Evolutionary conservation across 768 basidiomycete species (phyloP).

Genomic region (Amanita pseudoporphyria): DNA sequence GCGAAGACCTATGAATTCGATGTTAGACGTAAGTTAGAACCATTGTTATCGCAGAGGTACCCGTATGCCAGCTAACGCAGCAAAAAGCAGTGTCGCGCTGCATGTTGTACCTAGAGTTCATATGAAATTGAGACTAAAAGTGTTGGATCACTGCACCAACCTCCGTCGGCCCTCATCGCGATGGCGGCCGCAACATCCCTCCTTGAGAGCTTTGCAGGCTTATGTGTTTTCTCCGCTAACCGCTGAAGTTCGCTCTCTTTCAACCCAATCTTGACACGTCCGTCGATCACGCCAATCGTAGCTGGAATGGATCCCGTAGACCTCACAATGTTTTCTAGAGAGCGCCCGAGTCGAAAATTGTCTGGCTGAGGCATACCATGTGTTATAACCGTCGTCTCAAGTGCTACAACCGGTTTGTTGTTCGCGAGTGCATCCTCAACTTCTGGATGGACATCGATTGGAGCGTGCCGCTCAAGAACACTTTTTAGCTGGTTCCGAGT

Average conservation of each 20-base stretch:
- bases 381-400: constrained; percentile 88
- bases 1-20: constrained; percentile 56
- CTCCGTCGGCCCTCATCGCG: constrained; percentile 61
- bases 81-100: constrained; percentile 64
- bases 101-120: constrained; percentile 49
- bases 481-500: neutral
- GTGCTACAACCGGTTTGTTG: constrained; percentile 68
- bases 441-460: constrained; percentile 72
- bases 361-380: constrained; percentile 85
- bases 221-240: constrained; percentile 44
- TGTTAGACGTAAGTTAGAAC: neutral
- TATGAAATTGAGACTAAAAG: neutral
- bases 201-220: constrained; percentile 61
- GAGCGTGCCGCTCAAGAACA: constrained; percentile 18
- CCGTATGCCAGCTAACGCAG: constrained; percentile 82
- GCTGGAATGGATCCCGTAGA: constrained; percentile 76
- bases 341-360: constrained; percentile 61
- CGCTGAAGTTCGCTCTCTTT: constrained; percentile 51
- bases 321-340: constrained; percentile 68
- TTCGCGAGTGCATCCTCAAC: constrained; percentile 68
- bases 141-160: constrained; percentile 24
- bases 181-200: constrained; percentile 76
- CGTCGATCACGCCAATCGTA: constrained; percentile 78
- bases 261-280: constrained; percentile 83
- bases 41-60: constrained; percentile 21